A percentile compares a stretch with the other conserved stretches of the same genome.
Conservation (phyloP, 768 basidiomycete species). For the Cytidiella melzeri region DNA sequence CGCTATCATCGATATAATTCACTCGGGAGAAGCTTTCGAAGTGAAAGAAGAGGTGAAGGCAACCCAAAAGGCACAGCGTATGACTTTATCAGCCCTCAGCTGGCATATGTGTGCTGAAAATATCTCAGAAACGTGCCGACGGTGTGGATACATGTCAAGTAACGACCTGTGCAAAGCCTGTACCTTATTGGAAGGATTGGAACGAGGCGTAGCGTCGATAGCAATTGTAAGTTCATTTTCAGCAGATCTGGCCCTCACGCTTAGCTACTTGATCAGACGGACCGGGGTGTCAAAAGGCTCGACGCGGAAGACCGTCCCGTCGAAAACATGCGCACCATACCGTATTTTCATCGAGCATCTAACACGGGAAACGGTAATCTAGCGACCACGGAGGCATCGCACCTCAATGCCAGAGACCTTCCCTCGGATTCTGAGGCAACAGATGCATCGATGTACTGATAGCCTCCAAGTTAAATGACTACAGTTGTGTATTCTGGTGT, state of each 20-base stretch:
- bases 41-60: conserved; percentile 80
- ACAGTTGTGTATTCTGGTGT: no score
- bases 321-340: conserved; percentile 69
- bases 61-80: conserved; percentile 80
- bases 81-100: not conserved
- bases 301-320: conserved; percentile 50
- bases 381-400: no score
- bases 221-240: conserved; percentile 51
- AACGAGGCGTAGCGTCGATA: conserved; percentile 60
- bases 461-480: no score
- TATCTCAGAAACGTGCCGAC: conserved; percentile 72
- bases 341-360: no score
- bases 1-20: conserved; percentile 96
- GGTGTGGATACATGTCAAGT: conserved; percentile 95
- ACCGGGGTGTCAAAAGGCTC: conserved; percentile 58
- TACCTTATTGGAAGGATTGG: conserved; percentile 82
- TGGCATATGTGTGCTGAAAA: not conserved
- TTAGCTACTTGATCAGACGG: no score
- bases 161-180: conserved; percentile 98
- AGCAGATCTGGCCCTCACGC: no score
- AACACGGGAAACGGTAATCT: no score
- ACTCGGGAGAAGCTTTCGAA: conserved; percentile 91
- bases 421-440: no score
- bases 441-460: no score
- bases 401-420: no score